Conservation (phyloP, 768 basidiomycete genomes). For the Pleurotus pulmonarius region DNA sequence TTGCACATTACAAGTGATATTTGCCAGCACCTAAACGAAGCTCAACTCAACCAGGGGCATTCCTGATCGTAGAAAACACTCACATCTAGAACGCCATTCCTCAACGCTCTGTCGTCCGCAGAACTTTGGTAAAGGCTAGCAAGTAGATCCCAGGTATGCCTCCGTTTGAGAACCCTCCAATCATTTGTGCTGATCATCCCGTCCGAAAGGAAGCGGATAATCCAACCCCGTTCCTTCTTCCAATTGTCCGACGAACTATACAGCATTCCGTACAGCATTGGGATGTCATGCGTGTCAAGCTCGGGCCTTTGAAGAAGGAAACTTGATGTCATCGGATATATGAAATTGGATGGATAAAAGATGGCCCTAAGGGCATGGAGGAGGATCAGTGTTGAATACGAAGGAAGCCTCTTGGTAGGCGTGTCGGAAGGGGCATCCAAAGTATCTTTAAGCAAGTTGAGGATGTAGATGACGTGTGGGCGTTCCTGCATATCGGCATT, state of each 20-base stretch:
- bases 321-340: conserved; percentile 80
- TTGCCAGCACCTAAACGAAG: conserved; percentile 59
- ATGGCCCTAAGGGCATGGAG: conserved; percentile 77
- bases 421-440: conserved; percentile 37
- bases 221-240: conserved; percentile 90
- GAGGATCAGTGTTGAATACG: conserved; percentile 77
- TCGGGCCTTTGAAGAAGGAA: conserved; percentile 89
- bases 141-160: conserved; percentile 87
- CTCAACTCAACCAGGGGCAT: not conserved
- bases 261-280: conserved; percentile 85
- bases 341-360: conserved; percentile 85
- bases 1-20: conserved; percentile 64
- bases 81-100: conserved; percentile 67
- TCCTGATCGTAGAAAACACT: conserved; percentile 12
- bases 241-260: conserved; percentile 79
- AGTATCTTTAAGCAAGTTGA: conserved; percentile 61
- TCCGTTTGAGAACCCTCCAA: conserved; percentile 74
- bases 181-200: conserved; percentile 74
- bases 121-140: conserved; percentile 79
- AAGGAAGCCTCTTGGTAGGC: conserved; percentile 57
- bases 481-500: conserved; percentile 73
- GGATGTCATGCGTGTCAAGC: conserved; percentile 79
- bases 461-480: conserved; percentile 66
- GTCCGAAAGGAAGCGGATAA: conserved; percentile 76
- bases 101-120: conserved; percentile 44